Evolutionary conservation across 2,329 filamentous ascomycete species (phyloP).

Genomic region (Aspergillus fructus): DNA sequence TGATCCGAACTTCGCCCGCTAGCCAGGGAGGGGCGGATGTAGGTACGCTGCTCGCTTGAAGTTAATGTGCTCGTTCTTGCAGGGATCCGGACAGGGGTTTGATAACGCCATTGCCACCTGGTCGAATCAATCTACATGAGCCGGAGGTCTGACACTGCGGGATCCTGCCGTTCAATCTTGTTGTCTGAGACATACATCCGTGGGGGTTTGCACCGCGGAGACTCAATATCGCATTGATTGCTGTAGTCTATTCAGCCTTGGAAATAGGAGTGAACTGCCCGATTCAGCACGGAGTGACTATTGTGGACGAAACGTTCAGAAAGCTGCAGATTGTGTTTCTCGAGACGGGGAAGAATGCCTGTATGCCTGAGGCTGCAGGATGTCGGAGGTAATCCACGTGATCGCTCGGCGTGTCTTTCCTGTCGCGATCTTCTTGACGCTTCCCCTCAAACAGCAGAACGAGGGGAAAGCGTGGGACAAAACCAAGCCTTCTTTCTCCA

Average conservation of each 20-base stretch:
- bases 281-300: conserved; percentile 8
- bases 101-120: conserved; percentile 14
- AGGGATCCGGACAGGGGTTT: conserved; percentile 3
- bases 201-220: no score
- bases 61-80: neutral
- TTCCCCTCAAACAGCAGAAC: neutral
- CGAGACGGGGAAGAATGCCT: neutral
- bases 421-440: neutral
- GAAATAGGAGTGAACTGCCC: neutral
- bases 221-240: no score
- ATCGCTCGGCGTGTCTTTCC: conserved; percentile 1
- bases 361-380: neutral
- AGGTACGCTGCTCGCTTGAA: neutral
- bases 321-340: neutral
- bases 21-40: conserved; percentile 9
- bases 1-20: neutral
- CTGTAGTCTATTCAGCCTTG: no score
- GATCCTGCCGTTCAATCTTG: neutral
- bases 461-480: conserved; percentile 1
- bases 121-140: conserved; percentile 8
- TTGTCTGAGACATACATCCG: conserved; percentile 4
- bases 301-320: neutral
- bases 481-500: conserved; percentile 1
- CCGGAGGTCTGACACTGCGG: conserved; percentile 1
- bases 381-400: conserved; percentile 7